Base-by-base conservation (phyloP, 257 asterid species). In the Mitragyna speciosa region DNA sequence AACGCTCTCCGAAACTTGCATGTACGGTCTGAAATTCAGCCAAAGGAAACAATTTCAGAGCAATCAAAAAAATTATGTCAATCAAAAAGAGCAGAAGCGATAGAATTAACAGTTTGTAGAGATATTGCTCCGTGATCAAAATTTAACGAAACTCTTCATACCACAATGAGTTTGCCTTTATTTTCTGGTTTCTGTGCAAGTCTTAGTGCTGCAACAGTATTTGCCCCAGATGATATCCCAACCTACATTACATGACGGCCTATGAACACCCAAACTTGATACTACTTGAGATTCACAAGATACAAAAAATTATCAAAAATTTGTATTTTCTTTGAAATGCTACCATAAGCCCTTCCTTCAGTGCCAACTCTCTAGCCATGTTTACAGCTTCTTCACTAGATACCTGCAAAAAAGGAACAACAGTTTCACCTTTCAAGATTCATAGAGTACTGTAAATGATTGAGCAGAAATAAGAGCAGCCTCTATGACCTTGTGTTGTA, bases 211-310 rank as follows among this genome's bases (percentile, higher is more conserved):
- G 99, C 98, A 61, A 93, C 97, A 6, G 98, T 95, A 80, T 95
- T 95, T 14, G 99, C 99, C 24, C 99, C 99, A 2, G 99, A 95
- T 12, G 99, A 95, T 85, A 95, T 95, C 64, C 99, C 98, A 24
- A 95, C 99, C 99, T 95, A 70, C 78, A 69, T 79, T 15, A 15
- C 48, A 12, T 52, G 19, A 67, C 7, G 47, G 24, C 4, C 11
- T 11, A 69, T 70, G 0, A 15, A 26, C 8, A 63, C 7, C 6
- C 3, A 17, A 56, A 5, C 14, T 56, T 14, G 6, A 5, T 67
- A 1, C 26, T 19, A 20, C 7, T 63, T 14, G 39, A 39, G 52
- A 58, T 66, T 30, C 41, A n/a, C 31, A 48, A 28, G 39, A 51
- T 12, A n/a, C n/a, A 75, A 10, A 28, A 20, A 54, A 36, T 54